phyloP scores from a whole-genome alignment of 805 yeast species.

The Metschnikowia peoriensis region DNA sequence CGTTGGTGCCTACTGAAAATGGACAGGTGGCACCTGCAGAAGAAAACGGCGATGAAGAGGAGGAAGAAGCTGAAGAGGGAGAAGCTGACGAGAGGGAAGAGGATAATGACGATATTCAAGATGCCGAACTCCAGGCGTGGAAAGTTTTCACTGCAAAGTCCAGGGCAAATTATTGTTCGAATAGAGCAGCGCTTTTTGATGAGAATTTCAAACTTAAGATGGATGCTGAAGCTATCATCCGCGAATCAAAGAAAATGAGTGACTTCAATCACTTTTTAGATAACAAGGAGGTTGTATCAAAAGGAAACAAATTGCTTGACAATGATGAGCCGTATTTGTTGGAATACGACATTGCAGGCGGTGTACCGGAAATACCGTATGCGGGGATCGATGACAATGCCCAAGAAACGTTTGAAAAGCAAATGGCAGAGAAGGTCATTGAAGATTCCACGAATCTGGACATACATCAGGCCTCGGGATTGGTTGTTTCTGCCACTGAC shows the following conservation, averaged over 20 bases:
- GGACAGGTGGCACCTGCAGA: conserved; percentile 17
- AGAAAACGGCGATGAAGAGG: conserved; percentile 41
- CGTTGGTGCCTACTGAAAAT: conserved; percentile 12
- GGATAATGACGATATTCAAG: conserved; percentile 61
- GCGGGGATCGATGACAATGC: conserved; percentile 47
- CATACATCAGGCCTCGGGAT: conserved; percentile 24
- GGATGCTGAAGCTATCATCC: conserved; percentile 66
- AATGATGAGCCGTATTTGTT: conserved; percentile 63
- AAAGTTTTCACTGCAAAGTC: conserved; percentile 75
- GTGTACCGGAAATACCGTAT: conserved; percentile 65
- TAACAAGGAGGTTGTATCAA: conserved; percentile 39
- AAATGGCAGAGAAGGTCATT: conserved; percentile 34
- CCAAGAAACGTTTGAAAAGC: conserved; percentile 38
- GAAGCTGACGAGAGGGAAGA: conserved; percentile 26
- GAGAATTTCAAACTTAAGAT: conserved; percentile 55
- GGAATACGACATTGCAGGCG: conserved; percentile 84
- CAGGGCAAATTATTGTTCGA: conserved; percentile 70
- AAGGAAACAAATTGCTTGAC: conserved; percentile 47
- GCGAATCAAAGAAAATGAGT: conserved; percentile 68
- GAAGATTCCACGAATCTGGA: conserved; percentile 27
- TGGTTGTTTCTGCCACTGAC: conserved; percentile 36
- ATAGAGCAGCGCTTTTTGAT: conserved; percentile 64
- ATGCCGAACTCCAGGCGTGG: conserved; percentile 81
- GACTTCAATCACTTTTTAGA: conserved; percentile 49
- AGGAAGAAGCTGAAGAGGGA: conserved; percentile 42